Conservation (phyloP, 805 yeast genomes). For the Suhomyces pyralidae region DNA sequence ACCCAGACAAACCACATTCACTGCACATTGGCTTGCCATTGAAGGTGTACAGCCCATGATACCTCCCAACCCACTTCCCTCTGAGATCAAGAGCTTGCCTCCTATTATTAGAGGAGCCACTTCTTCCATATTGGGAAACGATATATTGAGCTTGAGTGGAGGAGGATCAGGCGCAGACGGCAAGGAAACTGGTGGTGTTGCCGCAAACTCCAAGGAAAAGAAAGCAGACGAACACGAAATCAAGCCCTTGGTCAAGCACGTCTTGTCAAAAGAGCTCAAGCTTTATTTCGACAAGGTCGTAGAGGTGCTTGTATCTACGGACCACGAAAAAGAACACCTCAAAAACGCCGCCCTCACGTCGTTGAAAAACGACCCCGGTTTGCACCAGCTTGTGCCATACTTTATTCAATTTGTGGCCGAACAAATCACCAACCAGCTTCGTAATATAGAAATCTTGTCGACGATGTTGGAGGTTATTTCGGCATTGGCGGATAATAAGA, state of each 20-base stretch:
- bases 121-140: slow-evolving; percentile 45
- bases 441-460: slow-evolving; percentile 63
- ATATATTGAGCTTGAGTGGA: slow-evolving; percentile 27
- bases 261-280: slow-evolving; percentile 89
- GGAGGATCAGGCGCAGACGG: slow-evolving; percentile 29
- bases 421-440: slow-evolving; percentile 83
- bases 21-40: slow-evolving; percentile 96
- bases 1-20: slow-evolving; percentile 86
- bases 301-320: slow-evolving; percentile 64
- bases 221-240: slow-evolving; percentile 51
- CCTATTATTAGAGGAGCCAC: slow-evolving; percentile 81
- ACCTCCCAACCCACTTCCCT: slow-evolving; percentile 88
- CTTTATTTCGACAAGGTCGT: slow-evolving; percentile 89
- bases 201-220: slow-evolving; percentile 15
- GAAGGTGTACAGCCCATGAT: slow-evolving; percentile 98
- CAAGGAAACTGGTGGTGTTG: slow-evolving; percentile 42
- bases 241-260: slow-evolving; percentile 92
- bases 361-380: slow-evolving; percentile 86
- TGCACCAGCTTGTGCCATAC: slow-evolving; percentile 95
- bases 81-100: slow-evolving; percentile 74
- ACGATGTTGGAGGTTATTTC: slow-evolving; percentile 89
- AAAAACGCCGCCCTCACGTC: slow-evolving; percentile 81
- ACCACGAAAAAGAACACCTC: slow-evolving; percentile 53
- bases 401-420: slow-evolving; percentile 95
- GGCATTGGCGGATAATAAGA: slow-evolving; percentile 76